phyloP scores from a whole-genome alignment of 1,284 basidiomycete species.

The Apiotrichum siamense region DNA sequence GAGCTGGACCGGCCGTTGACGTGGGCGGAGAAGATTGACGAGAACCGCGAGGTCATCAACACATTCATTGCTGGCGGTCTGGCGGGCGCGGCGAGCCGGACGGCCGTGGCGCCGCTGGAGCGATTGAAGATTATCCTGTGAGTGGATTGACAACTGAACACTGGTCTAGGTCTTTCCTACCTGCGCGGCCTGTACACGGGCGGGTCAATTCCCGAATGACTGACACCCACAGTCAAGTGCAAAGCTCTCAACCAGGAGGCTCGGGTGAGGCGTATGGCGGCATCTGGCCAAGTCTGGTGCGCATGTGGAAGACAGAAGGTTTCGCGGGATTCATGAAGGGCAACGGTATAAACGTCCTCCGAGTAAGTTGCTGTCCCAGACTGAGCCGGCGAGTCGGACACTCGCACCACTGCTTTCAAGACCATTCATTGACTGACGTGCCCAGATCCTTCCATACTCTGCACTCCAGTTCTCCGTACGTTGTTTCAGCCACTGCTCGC shows the following conservation, averaged over 20 bases:
- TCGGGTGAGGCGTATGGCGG: conserved; percentile 67
- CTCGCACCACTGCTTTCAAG: no score
- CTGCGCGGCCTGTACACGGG: not conserved
- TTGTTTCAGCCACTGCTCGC: not conserved
- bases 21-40: conserved; percentile 8
- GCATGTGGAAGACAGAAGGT: conserved; percentile 92
- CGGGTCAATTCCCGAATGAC: not conserved
- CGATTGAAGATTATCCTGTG: conserved; percentile 92
- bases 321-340: conserved; percentile 82
- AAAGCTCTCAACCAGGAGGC: conserved; percentile 37
- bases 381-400: no score
- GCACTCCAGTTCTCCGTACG: conserved; percentile 76
- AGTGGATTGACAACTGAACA: conserved; percentile 34
- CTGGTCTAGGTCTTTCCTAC: not conserved
- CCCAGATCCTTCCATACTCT: conserved; percentile 52
- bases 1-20: conserved; percentile 1
- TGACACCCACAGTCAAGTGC: conserved; percentile 62
- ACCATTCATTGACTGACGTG: not conserved
- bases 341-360: conserved; percentile 81
- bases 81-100: conserved; percentile 60
- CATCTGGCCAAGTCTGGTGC: conserved; percentile 67
- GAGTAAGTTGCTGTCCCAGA: conserved; percentile 44
- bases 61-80: conserved; percentile 45
- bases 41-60: conserved; percentile 40
- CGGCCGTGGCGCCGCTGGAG: conserved; percentile 86